A percentile compares a stretch with the other conserved stretches of the same genome.
Conservation (phyloP, 2,329 filamentous ascomycete species). For the Periconia macrospinosa region DNA sequence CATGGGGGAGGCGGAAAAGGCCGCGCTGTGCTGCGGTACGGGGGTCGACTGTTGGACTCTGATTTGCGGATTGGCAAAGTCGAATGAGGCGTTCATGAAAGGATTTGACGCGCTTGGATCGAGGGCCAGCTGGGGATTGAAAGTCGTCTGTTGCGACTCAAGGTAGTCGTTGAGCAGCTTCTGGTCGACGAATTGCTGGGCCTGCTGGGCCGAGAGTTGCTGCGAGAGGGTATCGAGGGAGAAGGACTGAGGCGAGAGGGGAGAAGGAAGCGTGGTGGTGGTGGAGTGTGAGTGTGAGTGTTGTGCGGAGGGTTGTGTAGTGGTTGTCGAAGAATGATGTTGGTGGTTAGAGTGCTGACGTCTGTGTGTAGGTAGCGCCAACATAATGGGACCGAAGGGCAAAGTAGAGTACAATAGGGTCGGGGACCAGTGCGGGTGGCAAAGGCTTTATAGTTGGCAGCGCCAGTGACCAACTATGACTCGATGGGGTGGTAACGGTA, state of each 20-base stretch:
- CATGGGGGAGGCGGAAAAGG: slow-evolving; percentile 36
- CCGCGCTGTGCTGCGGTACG: slow-evolving; percentile 34
- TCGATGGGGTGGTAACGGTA: slow-evolving; percentile 15
- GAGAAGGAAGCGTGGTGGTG: slow-evolving; percentile 27
- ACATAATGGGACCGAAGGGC: slow-evolving; percentile 35
- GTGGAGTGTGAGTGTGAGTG: too few species aligned
- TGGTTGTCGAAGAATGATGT: slow-evolving; percentile 17
- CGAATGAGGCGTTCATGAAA: slow-evolving; percentile 39
- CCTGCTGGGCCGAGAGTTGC: slow-evolving; percentile 26
- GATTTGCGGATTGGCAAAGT: slow-evolving; percentile 42
- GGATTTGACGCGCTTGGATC: slow-evolving; percentile 21
- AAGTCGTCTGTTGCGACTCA: slow-evolving; percentile 38
- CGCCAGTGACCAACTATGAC: slow-evolving; percentile 31
- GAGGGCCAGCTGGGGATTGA: slow-evolving; percentile 14
- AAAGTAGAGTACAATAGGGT: slow-evolving; percentile 24
- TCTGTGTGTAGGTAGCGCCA: slow-evolving; percentile 41
- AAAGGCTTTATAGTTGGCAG: slow-evolving; percentile 38
- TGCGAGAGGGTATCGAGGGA: slow-evolving; percentile 32
- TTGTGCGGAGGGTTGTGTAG: slow-evolving; percentile 26
- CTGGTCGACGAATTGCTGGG: slow-evolving; percentile 29
- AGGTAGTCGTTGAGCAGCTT: slow-evolving; percentile 43
- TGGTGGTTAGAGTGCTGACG: slow-evolving; percentile 38
- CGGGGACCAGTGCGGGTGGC: slow-evolving; percentile 40
- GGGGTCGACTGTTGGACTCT: slow-evolving; percentile 46
- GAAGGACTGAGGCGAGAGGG: slow-evolving; percentile 31